Percentiles rank a stretch among this genome's conserved stretches.
Evolutionary conservation across 2,329 filamentous ascomycete species (phyloP).

Genomic region (Alternaria sp.): DNA sequence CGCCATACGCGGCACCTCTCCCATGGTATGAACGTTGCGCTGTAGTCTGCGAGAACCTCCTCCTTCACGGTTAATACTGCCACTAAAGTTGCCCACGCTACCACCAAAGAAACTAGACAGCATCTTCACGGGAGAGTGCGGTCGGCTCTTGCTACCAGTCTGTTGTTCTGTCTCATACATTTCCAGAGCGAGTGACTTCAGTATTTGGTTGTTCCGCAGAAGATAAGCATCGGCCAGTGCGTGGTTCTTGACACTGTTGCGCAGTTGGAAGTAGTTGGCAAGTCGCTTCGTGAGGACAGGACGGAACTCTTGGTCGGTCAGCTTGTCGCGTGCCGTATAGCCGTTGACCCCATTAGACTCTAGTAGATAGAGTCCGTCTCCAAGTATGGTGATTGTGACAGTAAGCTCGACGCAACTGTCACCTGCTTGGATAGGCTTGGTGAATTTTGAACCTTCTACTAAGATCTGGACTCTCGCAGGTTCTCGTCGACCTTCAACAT

Average conservation of each 20-base stretch:
- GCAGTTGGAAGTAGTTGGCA: constrained; percentile 73
- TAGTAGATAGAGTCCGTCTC: constrained; percentile 65
- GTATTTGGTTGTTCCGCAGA: constrained; percentile 78
- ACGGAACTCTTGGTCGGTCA: constrained; percentile 76
- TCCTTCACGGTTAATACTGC: constrained; percentile 11
- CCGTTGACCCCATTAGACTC: constrained; percentile 73
- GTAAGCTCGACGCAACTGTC: constrained; percentile 72
- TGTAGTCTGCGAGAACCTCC: constrained; percentile 47
- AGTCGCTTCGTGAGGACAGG: constrained; percentile 78
- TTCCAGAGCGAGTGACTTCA: constrained; percentile 73
- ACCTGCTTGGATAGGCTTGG: constrained; percentile 59
- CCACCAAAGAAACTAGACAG: constrained; percentile 81
- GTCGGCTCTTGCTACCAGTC: constrained; percentile 67
- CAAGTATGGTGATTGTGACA: constrained; percentile 65
- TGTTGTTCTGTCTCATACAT: constrained; percentile 66
- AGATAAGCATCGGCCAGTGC: constrained; percentile 73
- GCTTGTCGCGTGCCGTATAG: constrained; percentile 75
- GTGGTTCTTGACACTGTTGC: constrained; percentile 73
- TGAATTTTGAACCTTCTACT: constrained; percentile 73
- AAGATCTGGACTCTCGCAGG: constrained; percentile 75
- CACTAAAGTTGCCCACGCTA: constrained; percentile 56
- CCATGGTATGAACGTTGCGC: constrained; percentile 44
- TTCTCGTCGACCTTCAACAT: constrained; percentile 70
- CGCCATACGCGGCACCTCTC: constrained; percentile 49
- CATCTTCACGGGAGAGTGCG: constrained; percentile 88